Evolutionary conservation across 352 stramenopile genomes (phyloP).

Genomic region (Phytopythium sindhum): DNA sequence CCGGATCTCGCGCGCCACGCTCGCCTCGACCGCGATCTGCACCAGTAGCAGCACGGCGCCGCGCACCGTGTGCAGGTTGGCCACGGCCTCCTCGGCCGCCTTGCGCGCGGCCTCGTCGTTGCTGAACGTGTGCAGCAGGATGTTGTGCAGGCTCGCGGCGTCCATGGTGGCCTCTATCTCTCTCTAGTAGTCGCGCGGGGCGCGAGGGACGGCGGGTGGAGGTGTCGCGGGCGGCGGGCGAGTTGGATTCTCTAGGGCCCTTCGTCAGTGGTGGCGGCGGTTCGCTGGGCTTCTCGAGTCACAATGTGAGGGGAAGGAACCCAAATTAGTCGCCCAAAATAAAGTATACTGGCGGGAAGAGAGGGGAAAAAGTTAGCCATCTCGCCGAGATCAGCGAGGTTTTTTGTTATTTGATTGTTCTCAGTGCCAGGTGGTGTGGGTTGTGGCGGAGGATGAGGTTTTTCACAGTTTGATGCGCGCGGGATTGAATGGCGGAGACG

Average conservation of each 20-base stretch:
- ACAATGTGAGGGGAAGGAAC: too few relatives aligned
- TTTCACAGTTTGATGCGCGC: not conserved
- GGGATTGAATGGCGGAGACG: not conserved
- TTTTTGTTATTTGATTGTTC: too few relatives aligned
- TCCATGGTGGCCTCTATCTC: constrained; percentile 80
- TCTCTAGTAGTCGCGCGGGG: too few relatives aligned
- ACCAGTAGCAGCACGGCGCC: constrained; percentile 77
- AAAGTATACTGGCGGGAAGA: too few relatives aligned
- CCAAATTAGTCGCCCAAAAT: not conserved
- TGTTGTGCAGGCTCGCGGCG: constrained; percentile 86
- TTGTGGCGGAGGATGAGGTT: not conserved
- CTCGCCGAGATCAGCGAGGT: not conserved
- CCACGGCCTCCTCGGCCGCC: constrained; percentile 68
- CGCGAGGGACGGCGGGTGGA: too few relatives aligned
- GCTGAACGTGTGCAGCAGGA: constrained; percentile 86
- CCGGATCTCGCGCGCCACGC: constrained; percentile 79
- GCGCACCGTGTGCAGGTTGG: constrained; percentile 70
- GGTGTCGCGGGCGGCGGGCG: not conserved
- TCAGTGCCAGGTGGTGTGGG: too few relatives aligned
- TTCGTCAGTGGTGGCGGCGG: not conserved
- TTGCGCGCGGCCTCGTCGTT: constrained; percentile 69
- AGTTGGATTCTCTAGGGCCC: constrained; percentile 5
- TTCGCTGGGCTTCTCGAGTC: not conserved
- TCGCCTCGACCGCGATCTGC: constrained; percentile 72
- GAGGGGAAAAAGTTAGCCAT: not conserved